Conservation (phyloP, 306 rosid genomes). For the Trifolium subterraneum region DNA sequence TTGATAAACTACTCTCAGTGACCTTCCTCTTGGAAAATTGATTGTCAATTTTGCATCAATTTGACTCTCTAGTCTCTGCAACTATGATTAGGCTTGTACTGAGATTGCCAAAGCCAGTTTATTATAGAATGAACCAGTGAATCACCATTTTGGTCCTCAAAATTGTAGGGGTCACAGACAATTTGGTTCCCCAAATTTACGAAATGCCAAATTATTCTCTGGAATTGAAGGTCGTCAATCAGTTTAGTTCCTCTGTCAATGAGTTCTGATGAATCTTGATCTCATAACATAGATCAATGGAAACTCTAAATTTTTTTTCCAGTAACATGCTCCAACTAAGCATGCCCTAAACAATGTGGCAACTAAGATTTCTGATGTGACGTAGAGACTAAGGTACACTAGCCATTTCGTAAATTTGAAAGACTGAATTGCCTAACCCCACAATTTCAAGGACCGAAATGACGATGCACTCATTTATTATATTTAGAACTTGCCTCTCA, state of each 20-base stretch:
- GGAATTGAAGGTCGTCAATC: not conserved
- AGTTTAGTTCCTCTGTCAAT: not conserved
- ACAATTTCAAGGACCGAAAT: not conserved
- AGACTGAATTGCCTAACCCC: not conserved
- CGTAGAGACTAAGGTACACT: not conserved
- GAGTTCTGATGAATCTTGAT: not conserved
- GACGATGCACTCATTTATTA: not conserved
- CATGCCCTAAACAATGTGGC: not conserved
- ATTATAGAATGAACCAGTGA: not conserved
- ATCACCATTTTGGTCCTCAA: not conserved
- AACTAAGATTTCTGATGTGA: not conserved
- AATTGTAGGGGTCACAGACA: not conserved
- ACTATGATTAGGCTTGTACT: conserved; percentile 24
- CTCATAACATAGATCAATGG: not conserved
- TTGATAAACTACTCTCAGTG: conserved; percentile 11
- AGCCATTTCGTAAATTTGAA: not conserved
- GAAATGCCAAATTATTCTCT: not conserved
- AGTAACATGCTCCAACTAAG: not conserved
- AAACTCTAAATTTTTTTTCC: conserved; percentile 1
- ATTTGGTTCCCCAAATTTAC: not conserved
- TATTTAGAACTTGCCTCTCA: conserved; percentile 13
- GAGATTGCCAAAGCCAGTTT: conserved; percentile 28
- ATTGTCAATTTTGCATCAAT: conserved; percentile 1
- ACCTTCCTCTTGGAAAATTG: conserved; percentile 15
- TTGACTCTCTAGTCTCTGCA: not conserved